Evolutionary conservation across 345 rosid species (phyloP).

Genomic region (Conringia planisiliqua): DNA sequence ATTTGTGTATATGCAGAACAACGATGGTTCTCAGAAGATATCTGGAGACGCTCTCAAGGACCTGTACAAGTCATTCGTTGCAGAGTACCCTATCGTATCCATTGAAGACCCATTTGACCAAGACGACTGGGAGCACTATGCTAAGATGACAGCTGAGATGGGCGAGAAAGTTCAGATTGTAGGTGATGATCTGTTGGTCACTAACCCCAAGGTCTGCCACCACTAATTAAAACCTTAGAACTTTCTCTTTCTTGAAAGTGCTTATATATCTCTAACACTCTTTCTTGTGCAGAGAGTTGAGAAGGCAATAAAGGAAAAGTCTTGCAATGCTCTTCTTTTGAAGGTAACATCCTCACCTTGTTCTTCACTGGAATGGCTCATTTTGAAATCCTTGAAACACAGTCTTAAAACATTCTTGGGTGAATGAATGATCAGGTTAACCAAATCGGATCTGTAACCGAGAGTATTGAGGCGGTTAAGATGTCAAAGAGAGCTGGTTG

Average conservation of each 20-base stretch:
- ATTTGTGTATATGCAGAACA: conserved; percentile 45
- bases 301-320: conserved; percentile 77
- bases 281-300: conserved; percentile 60
- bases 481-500: conserved; percentile 97
- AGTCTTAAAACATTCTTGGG: background rate
- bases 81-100: conserved; percentile 90
- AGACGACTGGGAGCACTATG: conserved; percentile 88
- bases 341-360: conserved; percentile 47
- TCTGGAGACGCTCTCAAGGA: conserved; percentile 84
- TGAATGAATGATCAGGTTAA: conserved; percentile 56
- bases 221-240: background rate
- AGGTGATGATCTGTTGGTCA: conserved; percentile 96
- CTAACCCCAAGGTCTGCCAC: conserved; percentile 76
- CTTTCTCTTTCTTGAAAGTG: background rate
- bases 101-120: conserved; percentile 99
- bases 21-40: conserved; percentile 82
- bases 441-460: conserved; percentile 96
- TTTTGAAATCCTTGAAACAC: background rate
- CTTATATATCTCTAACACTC: background rate
- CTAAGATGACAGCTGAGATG: conserved; percentile 78
- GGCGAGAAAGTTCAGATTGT: conserved; percentile 77
- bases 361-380: background rate
- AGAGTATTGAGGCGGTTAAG: conserved; percentile 95
- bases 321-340: conserved; percentile 94
- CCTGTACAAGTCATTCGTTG: conserved; percentile 77